Evolutionary conservation across 768 basidiomycete genomes (phyloP), one percentile per base, ranked within the genome.

Genomic region (Crassisporium funariophilum): DNA sequence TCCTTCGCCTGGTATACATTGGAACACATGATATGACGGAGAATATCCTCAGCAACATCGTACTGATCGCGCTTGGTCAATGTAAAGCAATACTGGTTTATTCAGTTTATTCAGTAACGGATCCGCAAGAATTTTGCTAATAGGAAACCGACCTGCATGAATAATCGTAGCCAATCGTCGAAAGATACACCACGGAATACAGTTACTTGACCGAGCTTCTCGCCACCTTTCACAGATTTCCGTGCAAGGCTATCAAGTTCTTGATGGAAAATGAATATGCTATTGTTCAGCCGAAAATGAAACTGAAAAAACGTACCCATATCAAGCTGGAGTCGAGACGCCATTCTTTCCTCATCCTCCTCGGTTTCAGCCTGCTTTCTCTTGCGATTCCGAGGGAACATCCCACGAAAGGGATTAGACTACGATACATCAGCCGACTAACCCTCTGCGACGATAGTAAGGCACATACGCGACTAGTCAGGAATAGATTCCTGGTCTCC

Each of bases 401-500:
- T 86, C 2, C 85, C 86, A 13, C 81, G 67, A 59, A 87, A 88
- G 1, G 79, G 78, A 57, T 78, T 75, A 38, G 67, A 72, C 77
- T 73, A 50, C 10, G 33, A 41, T 10, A n/a, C n/a, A 29, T 29
- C 13, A 31, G 5, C 29, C 3, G 3, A 31, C 34, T 39, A 20
- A 10, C 20, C 16, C 15, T 25, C 44, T 49, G 41, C 6, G 0
- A 25, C 29, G 39, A 34, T 29, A 37, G 17, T 34, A n/a, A 33
- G 45, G 20, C 16, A 67, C 82, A 56, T 49, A 93, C 93, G 56
- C 85, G 70, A 21, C 84, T 84, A 2, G 86, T 83, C 56, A 86
- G 75, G 61, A 95, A 99, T 52, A 98, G 62, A 50, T 84, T 81
- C 50, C 85, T 78, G 1, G 94, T 94, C 69, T 93, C 86, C 42